These are phyloP conservation scores for Colletotrichum neosansevieriae DNA, from an alignment of 2,329 filamentous ascomycete species.

Conservation along the genomic window DNA sequence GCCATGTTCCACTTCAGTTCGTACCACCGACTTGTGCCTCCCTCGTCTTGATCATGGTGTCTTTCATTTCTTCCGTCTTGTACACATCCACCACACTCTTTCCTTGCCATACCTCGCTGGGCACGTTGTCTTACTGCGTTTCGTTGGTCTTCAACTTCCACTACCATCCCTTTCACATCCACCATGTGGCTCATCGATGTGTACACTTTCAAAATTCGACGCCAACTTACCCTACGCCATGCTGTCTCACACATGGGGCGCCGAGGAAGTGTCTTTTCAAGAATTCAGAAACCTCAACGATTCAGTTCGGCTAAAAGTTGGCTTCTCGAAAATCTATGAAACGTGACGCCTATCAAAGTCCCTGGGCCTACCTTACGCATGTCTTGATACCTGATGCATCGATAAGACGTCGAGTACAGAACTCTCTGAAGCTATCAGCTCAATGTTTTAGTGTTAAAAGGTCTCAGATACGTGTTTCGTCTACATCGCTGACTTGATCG, in stretches of 20 bases:
- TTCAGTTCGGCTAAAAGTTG: background rate
- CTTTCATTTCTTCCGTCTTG: too few species aligned
- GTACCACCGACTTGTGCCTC: too few species aligned
- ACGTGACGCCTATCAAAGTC: slow-evolving; percentile 6
- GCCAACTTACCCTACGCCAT: slow-evolving; percentile 40
- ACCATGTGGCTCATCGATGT: slow-evolving; percentile 28
- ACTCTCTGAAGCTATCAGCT: slow-evolving; percentile 9
- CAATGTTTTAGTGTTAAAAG: background rate
- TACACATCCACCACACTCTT: too few species aligned
- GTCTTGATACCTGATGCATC: slow-evolving; percentile 22
- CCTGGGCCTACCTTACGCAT: background rate
- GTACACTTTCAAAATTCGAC: background rate
- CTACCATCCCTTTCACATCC: too few species aligned
- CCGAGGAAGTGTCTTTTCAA: slow-evolving; percentile 34
- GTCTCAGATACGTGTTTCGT: background rate
- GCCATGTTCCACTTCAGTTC: too few species aligned
- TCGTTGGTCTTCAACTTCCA: too few species aligned
- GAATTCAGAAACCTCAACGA: background rate
- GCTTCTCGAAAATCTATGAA: background rate
- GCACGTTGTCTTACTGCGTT: too few species aligned
- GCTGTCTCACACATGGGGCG: slow-evolving; percentile 42
- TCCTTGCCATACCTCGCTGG: too few species aligned
- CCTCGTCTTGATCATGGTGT: too few species aligned
- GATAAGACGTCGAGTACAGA: slow-evolving; percentile 9
- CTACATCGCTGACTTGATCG: background rate